phyloP scores from a whole-genome alignment of 345 rosid genomes.

The Populus ilicifolia region DNA sequence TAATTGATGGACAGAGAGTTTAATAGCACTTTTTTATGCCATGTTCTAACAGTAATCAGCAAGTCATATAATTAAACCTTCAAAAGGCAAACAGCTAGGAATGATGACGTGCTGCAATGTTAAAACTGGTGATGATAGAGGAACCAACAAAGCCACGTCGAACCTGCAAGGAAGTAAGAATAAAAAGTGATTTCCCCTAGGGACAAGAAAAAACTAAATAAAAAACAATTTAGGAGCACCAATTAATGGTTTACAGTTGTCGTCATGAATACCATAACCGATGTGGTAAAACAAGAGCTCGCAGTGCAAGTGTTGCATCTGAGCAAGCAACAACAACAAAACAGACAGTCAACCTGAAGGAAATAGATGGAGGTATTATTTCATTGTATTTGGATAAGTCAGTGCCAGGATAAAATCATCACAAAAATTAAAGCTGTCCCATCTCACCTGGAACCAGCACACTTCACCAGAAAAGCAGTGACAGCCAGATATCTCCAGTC shows the following conservation, averaged over 20 bases:
- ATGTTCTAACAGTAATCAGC: neutral
- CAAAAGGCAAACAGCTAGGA: slow-evolving; percentile 36
- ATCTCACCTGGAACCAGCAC: slow-evolving; percentile 66
- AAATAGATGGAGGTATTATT: neutral
- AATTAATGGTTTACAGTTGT: neutral
- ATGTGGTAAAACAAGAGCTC: slow-evolving; percentile 79
- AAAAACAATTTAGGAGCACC: neutral
- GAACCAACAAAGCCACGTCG: slow-evolving; percentile 74
- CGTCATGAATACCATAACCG: slow-evolving; percentile 65
- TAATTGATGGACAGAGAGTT: neutral
- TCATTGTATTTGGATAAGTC: neutral
- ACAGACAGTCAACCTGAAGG: slow-evolving; percentile 76
- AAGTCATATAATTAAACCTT: slow-evolving; percentile 38
- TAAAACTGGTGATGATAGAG: slow-evolving; percentile 64
- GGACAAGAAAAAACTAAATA: no score
- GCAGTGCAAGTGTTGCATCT: slow-evolving; percentile 78
- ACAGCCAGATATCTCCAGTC: slow-evolving; percentile 97
- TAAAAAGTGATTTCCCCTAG: neutral
- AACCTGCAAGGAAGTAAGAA: slow-evolving; percentile 49
- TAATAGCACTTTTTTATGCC: neutral
- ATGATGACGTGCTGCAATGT: slow-evolving; percentile 67
- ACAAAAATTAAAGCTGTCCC: neutral
- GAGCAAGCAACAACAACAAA: slow-evolving; percentile 83
- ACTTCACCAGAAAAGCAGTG: slow-evolving; percentile 82
- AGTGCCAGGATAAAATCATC: neutral